phyloP scores from a whole-genome alignment of 495 filamentous ascomycete species.

The Aspergillus heteromorphus region DNA sequence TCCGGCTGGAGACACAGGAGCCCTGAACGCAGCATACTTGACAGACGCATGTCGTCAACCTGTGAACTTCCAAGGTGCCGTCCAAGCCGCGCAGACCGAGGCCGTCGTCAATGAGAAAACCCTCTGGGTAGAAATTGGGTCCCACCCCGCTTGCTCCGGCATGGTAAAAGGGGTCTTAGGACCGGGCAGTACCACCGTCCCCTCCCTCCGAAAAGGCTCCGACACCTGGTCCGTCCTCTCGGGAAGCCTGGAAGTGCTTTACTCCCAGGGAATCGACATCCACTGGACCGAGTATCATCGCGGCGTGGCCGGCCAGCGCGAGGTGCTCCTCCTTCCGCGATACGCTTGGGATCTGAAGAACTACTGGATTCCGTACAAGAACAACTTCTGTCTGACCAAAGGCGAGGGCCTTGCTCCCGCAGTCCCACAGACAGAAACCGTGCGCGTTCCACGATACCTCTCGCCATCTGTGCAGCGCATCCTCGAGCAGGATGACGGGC shows the following conservation, averaged over 20 bases:
- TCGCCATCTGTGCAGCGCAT: constrained; percentile 8
- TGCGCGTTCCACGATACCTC: neutral
- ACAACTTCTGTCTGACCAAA: constrained; percentile 18
- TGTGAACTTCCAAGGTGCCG: constrained; percentile 63
- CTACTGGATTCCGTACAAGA: constrained; percentile 29
- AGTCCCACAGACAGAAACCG: neutral
- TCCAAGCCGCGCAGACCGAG: constrained; percentile 41
- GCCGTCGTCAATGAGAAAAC: constrained; percentile 16
- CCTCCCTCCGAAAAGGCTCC: constrained; percentile 36
- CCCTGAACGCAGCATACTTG: constrained; percentile 55
- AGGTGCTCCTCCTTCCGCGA: neutral
- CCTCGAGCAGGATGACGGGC: constrained; percentile 2
- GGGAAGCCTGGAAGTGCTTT: constrained; percentile 45
- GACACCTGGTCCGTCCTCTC: constrained; percentile 52
- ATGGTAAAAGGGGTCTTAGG: constrained; percentile 20
- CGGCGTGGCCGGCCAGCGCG: neutral
- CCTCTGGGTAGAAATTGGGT: constrained; percentile 34
- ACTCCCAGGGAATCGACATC: constrained; percentile 52
- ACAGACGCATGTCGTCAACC: constrained; percentile 59
- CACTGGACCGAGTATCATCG: constrained; percentile 56
- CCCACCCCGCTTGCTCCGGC: constrained; percentile 26
- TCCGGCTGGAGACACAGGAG: constrained; percentile 37
- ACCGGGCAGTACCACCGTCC: constrained; percentile 30
- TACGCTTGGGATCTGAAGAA: constrained; percentile 25
- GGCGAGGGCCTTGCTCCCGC: neutral